Conservation (phyloP, 139 green algal species). For the Raphidocelis subcapitata region DNA sequence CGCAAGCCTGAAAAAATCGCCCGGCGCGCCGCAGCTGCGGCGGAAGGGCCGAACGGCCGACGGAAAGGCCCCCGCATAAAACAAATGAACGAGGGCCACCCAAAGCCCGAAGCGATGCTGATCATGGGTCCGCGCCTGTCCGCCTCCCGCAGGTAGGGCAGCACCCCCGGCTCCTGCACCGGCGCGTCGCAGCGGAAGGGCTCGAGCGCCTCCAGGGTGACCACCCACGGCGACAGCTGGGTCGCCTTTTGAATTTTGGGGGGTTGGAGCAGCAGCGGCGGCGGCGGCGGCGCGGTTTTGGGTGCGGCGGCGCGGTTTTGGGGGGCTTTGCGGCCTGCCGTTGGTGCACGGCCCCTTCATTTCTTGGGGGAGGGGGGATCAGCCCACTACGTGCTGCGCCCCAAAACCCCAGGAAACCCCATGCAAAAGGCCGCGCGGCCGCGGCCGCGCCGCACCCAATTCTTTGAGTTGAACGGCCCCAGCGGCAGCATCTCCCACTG, state of each 20-base stretch:
- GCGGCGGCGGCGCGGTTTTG: not conserved
- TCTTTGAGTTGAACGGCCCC: conserved; percentile 93
- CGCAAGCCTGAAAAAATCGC: too few relatives aligned
- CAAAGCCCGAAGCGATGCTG: too few relatives aligned
- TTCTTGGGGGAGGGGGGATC: too few relatives aligned
- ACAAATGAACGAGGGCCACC: too few relatives aligned
- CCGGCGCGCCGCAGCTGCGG: too few relatives aligned
- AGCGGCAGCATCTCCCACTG: conserved; percentile 92
- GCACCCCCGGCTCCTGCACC: conserved; percentile 59
- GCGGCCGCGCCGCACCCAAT: conserved; percentile 60
- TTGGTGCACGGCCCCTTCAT: too few relatives aligned
- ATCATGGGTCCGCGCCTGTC: not conserved
- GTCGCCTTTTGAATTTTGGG: conserved; percentile 59
- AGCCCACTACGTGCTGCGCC: not conserved
- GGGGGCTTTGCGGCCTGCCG: too few relatives aligned
- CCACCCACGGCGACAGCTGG: conserved; percentile 88
- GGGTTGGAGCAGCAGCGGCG: not conserved
- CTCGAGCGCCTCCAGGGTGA: conserved; percentile 86
- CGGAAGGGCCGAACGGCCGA: too few relatives aligned
- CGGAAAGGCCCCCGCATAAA: too few relatives aligned
- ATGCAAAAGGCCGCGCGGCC: not conserved
- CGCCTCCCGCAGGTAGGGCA: conserved; percentile 70
- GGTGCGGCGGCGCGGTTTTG: not conserved
- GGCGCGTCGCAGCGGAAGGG: conserved; percentile 69
- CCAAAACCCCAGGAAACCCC: not conserved